Conservation (phyloP, 176 grass and related monocot genomes). For the Sorghum bicolor region Sorghum_bicolor_NCBIv3 NC_012875.2:43619001-43619500, state of each 20-base stretch:
- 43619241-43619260: not conserved
- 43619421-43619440: constrained; percentile 1
- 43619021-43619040: not conserved
- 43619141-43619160: not conserved
- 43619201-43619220: not conserved
- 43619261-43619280: not conserved
- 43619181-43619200: not conserved
- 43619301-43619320: not conserved
- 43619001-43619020: not conserved
- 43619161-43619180: not conserved
- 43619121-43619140: not conserved
- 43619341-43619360: not conserved
- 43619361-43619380: not conserved
- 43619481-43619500: not conserved
- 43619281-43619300: not conserved
- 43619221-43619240: not conserved
- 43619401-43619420: not conserved
- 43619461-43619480: not conserved
- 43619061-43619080: not conserved
- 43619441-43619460: not conserved
- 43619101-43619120: not conserved
- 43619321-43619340: not conserved
- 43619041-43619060: not conserved
- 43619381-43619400: not conserved
- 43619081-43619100: not conserved